These are phyloP conservation scores for Paracoccidioides brasiliensis DNA, from an alignment of 2,329 filamentous ascomycete genomes.

Conservation along the genomic window DNA sequence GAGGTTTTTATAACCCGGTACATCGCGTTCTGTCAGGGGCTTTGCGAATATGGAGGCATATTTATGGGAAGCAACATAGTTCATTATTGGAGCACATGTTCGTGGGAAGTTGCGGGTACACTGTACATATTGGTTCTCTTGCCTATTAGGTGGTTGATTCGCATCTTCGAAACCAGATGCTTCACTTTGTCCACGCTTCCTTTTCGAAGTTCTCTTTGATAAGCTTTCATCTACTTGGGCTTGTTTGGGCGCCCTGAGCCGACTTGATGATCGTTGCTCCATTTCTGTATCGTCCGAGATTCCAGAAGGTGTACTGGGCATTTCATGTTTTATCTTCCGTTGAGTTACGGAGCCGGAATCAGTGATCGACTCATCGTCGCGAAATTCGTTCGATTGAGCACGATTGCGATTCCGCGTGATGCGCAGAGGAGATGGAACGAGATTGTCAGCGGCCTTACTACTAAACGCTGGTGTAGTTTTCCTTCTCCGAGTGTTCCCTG, in stretches of 20 bases:
- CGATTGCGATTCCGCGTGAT: conserved; percentile 28
- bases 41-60: conserved; percentile 69
- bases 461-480: conserved; percentile 4
- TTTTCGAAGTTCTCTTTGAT: conserved; percentile 23
- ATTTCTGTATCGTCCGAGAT: conserved; percentile 1
- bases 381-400: conserved; percentile 24
- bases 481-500: conserved; percentile 12
- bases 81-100: conserved; percentile 58
- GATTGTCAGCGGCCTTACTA: conserved; percentile 9
- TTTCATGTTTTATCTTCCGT: conserved; percentile 21
- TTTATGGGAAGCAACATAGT: conserved; percentile 64
- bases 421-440: conserved; percentile 14
- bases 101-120: conserved; percentile 43
- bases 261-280: conserved; percentile 19
- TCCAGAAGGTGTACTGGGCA: conserved; percentile 24
- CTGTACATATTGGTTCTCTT: conserved; percentile 25
- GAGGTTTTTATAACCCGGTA: conserved; percentile 61
- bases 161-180: conserved; percentile 11
- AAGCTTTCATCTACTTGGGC: conserved; percentile 16
- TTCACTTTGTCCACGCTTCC: conserved; percentile 29
- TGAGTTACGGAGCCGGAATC: conserved; percentile 10
- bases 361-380: conserved; percentile 19
- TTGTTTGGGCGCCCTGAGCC: conserved; percentile 16
- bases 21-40: conserved; percentile 59
- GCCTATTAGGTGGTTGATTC: conserved; percentile 17